A percentile compares a stretch with the other conserved stretches of the same genome.
These are phyloP conservation scores for Sporopachydermia cereana DNA, from an alignment of 1,139 yeast species.

Conservation along the genomic window DNA sequence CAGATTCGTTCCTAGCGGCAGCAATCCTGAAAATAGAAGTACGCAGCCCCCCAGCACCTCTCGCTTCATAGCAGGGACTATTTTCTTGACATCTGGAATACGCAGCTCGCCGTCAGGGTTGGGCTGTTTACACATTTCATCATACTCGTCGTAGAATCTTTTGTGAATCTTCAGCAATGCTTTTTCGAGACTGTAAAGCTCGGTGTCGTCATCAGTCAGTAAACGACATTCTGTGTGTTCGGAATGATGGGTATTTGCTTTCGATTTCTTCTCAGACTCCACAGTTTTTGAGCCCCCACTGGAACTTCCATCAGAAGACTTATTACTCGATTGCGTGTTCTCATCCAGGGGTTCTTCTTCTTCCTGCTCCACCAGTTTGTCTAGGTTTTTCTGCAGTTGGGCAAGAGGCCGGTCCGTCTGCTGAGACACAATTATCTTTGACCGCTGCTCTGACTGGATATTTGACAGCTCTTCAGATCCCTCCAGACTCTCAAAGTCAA, in stretches of 20 bases:
- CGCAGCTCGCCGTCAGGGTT: conserved; percentile 12
- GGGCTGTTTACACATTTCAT: conserved; percentile 13
- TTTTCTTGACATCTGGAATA: conserved; percentile 46
- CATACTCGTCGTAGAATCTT: conserved; percentile 46
- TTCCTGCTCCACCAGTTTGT: conserved; percentile 29
- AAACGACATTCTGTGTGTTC: conserved; percentile 19
- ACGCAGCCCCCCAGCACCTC: conserved; percentile 57
- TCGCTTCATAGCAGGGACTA: conserved; percentile 64
- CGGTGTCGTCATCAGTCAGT: conserved; percentile 71
- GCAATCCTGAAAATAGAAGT: conserved; percentile 73
- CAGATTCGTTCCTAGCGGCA: conserved; percentile 65
- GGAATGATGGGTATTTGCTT: background rate
- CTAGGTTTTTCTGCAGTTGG: conserved; percentile 65
- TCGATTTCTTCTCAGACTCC: background rate
- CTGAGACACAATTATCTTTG: conserved; percentile 51
- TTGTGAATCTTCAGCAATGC: conserved; percentile 55
- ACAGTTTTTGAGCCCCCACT: conserved; percentile 10
- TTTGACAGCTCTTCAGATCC: conserved; percentile 18
- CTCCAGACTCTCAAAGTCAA: conserved; percentile 8
- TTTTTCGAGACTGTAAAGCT: conserved; percentile 49
- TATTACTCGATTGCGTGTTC: background rate
- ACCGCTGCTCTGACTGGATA: conserved; percentile 37
- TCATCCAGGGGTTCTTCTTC: conserved; percentile 15
- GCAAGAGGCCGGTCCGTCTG: conserved; percentile 75
- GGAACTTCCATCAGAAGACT: conserved; percentile 1